phyloP scores from a whole-genome alignment of 2,329 filamentous ascomycete genomes.

The Chrysosporium keratinophilum region DNA sequence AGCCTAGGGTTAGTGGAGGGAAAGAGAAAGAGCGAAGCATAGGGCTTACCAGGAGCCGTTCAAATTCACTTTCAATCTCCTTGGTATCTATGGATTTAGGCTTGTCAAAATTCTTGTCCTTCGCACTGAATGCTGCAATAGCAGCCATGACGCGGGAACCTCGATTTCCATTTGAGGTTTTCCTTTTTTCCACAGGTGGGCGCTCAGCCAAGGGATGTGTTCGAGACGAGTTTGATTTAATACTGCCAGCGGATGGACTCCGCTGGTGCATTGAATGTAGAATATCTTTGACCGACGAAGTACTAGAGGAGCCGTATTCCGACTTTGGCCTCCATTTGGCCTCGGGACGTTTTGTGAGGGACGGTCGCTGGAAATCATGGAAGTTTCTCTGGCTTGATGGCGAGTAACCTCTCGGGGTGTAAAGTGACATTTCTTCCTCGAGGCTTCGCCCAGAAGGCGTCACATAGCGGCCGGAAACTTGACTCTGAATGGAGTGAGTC shows the following conservation, averaged over 20 bases:
- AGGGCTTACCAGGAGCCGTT: constrained; percentile 48
- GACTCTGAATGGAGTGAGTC: constrained; percentile 19
- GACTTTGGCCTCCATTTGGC: constrained; percentile 44
- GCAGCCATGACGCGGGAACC: constrained; percentile 52
- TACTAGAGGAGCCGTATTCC: constrained; percentile 35
- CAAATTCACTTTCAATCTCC: constrained; percentile 53
- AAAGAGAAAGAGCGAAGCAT: constrained; percentile 24
- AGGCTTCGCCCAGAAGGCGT: constrained; percentile 38
- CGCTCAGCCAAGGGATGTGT: constrained; percentile 17
- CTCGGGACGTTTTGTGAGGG: constrained; percentile 32
- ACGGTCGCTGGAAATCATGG: constrained; percentile 42
- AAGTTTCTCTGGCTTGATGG: constrained; percentile 55
- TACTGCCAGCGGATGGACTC: constrained; percentile 8
- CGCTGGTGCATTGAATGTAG: constrained; percentile 14
- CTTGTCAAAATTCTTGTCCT: constrained; percentile 37
- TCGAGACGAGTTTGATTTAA: constrained; percentile 9
- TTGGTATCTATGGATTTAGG: constrained; percentile 40
- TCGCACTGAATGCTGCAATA: constrained; percentile 53
- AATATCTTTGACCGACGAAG: constrained; percentile 32
- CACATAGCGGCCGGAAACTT: constrained; percentile 32
- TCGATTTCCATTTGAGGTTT: constrained; percentile 35
- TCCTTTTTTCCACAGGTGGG: constrained; percentile 11
- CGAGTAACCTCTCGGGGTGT: constrained; percentile 51
- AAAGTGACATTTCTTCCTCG: constrained; percentile 47
- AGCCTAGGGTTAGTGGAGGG: constrained; percentile 24